Evolutionary conservation across 2,329 filamentous ascomycete genomes (phyloP), one percentile per base, ranked within the genome.

Genomic region (Cercospora brassicicola): DNA sequence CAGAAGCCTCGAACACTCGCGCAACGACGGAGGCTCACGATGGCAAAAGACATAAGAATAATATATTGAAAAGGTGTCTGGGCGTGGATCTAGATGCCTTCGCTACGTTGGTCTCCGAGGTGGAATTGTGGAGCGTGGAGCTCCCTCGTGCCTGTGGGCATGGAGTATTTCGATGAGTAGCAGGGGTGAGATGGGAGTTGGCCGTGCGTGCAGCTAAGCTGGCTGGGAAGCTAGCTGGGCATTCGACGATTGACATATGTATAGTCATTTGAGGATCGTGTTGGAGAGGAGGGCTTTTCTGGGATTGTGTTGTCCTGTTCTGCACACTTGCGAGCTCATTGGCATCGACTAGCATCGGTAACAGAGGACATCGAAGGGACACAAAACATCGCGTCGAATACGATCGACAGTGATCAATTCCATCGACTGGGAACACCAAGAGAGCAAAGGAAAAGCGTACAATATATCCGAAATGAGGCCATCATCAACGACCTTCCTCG

Each of bases 71-170:
- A 18, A 59, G 13, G 33, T 36, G 56, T 59, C 33, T 30, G n/a
- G 18, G 31, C 23, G n/a, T 23, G n/a, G 36, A 42, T 42, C 15
- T 15, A 42, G 15, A 42, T n/a, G 36, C 36, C 0, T 26, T 59
- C 56, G 56, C 56, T 59, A 59, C 56, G 56, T 33, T 33, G 56
- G 56, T 20, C 8, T 36, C 56, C 56, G 56, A 23, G 10, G 56
- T 9, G 55, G 7, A 18, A 31, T 20, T 59, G 56, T 59, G 56
- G 56, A 59, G 30, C 30, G 18, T 20, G n/a, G n/a, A 36, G 56
- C 56, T 31, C 30, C 30, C 33, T 31, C 18, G 8, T 8, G 30
- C 10, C 20, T 30, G 30, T 31, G 20, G 28, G 55, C 36, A 15
- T 18, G 55, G 30, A 31, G 55, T 18, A 31, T 33, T 30, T n/a